A percentile compares a stretch with the other conserved stretches of the same genome.
Evolutionary conservation across 2,329 filamentous ascomycete species (phyloP).

Genomic region (Pseudogymnoascus pannorum): DNA sequence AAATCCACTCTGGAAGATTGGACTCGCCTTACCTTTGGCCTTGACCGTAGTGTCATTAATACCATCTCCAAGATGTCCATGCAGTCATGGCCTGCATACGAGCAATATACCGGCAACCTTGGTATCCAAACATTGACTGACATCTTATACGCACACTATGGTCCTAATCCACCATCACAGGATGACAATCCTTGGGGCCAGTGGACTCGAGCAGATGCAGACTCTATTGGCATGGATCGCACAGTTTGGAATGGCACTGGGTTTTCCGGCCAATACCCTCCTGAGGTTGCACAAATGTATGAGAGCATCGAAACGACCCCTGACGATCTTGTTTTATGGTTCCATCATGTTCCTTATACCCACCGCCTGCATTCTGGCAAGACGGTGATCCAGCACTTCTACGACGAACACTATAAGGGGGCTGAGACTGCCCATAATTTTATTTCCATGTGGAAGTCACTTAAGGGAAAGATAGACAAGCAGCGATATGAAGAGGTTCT

Average conservation of each 20-base stretch:
- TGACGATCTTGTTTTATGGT: constrained; percentile 63
- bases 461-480: constrained; percentile 49
- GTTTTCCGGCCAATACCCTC: constrained; percentile 58
- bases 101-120: constrained; percentile 63
- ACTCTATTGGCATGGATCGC: constrained; percentile 62
- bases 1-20: constrained; percentile 52
- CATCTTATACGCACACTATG: constrained; percentile 59
- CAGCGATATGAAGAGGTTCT: constrained; percentile 52
- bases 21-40: constrained; percentile 59
- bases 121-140: constrained; percentile 64
- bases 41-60: constrained; percentile 46
- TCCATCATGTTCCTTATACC: constrained; percentile 65
- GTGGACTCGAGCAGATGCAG: constrained; percentile 58
- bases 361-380: constrained; percentile 54
- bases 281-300: constrained; percentile 49
- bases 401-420: constrained; percentile 54
- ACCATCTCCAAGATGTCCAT: constrained; percentile 57
- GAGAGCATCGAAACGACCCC: constrained; percentile 57
- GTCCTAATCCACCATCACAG: constrained; percentile 58
- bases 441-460: constrained; percentile 43
- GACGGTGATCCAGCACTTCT: constrained; percentile 62
- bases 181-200: constrained; percentile 65
- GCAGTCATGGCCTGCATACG: constrained; percentile 63
- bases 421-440: constrained; percentile 55
- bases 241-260: constrained; percentile 62